These are phyloP conservation scores for Trichoderma breve DNA, from an alignment of 2,329 filamentous ascomycete species.

Conservation along the genomic window DNA sequence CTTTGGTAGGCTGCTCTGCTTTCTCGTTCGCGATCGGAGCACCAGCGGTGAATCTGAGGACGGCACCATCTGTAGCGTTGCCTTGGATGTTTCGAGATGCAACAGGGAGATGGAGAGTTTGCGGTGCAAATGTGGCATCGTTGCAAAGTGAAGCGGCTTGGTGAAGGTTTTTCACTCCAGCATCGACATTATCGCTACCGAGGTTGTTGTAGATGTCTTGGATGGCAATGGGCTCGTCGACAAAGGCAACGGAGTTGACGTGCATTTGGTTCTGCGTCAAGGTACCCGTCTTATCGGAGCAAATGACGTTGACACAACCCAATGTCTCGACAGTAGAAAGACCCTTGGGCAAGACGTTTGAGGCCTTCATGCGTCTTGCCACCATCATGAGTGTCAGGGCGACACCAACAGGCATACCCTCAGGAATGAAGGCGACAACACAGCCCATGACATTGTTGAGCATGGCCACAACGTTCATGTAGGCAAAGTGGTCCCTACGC, in stretches of 20 bases:
- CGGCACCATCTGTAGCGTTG: conserved; percentile 44
- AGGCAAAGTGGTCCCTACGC: conserved; percentile 35
- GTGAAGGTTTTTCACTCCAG: conserved; percentile 27
- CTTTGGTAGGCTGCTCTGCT: conserved; percentile 25
- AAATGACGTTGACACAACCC: conserved; percentile 45
- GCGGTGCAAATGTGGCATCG: conserved; percentile 42
- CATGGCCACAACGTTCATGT: conserved; percentile 44
- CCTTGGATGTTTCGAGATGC: conserved; percentile 38
- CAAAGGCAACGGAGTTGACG: conserved; percentile 39
- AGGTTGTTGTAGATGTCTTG: conserved; percentile 28
- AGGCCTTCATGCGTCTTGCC: conserved; percentile 42
- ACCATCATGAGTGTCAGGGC: conserved; percentile 44
- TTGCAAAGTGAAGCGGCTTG: conserved; percentile 40
- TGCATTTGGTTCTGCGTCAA: conserved; percentile 46
- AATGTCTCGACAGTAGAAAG: conserved; percentile 43
- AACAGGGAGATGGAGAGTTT: conserved; percentile 36
- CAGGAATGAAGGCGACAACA: conserved; percentile 41
- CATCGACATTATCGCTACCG: conserved; percentile 21
- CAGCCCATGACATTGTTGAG: conserved; percentile 47
- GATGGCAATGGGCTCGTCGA: conserved; percentile 33
- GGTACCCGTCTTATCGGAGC: conserved; percentile 44
- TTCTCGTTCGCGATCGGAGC: conserved; percentile 23
- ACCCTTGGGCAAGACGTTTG: conserved; percentile 43
- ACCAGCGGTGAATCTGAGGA: conserved; percentile 40
- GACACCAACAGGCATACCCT: conserved; percentile 41